Evolutionary conservation across 2,329 filamentous ascomycete genomes (phyloP), one percentile per base, ranked within the genome.

Genomic region (Aspergillus sp.): DNA sequence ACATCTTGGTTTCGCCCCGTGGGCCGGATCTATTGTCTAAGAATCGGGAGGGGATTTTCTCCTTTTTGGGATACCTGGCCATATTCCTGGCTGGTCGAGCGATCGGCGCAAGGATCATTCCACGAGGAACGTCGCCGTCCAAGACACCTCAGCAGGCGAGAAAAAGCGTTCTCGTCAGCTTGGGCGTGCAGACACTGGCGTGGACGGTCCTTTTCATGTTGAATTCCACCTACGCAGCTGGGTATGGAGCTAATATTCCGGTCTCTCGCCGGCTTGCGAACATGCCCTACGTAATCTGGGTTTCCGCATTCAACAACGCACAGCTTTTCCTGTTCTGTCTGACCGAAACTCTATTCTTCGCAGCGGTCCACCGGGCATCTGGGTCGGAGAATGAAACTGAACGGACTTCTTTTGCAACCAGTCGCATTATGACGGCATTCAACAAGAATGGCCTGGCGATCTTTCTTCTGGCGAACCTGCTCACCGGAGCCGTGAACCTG

Each of bases 41-140:
- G 74, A 98, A 98, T 63, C 80, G 91, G 28, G 93, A 98, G 66
- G 93, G 93, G 0, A 77, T 98, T n/a, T 95, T 91, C 66, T 95
- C 89, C 45, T 95, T 97, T 66, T 70, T 87, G 43, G 93, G 93
- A 4, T 98, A 98, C 63, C 78, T 98, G 41, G 86, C 91, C 41
- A 96, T 98, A 49, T 98, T 96, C 67, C 80, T 98, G 35, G 82
- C 87, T 0, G 93, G 93, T 3, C 88, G 94, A 62, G 85, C 86
- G 36, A 80, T 84, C 12, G 93, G 93, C 43, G 82, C 90, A 68
- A 80, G 83, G 51, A 79, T 93, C 48, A 79, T 97, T 34, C 87
- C 88, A 3, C 71, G 77, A 66, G 81, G 49, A 70, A 66, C 61
- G 61, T 76, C 57, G 70, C 62, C 52, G 59, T 68, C 49, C 52